A percentile compares a stretch with the other conserved stretches of the same genome.
Conservation (phyloP, 495 filamentous ascomycete species). For the Penicillium cosmopolitanum region DNA sequence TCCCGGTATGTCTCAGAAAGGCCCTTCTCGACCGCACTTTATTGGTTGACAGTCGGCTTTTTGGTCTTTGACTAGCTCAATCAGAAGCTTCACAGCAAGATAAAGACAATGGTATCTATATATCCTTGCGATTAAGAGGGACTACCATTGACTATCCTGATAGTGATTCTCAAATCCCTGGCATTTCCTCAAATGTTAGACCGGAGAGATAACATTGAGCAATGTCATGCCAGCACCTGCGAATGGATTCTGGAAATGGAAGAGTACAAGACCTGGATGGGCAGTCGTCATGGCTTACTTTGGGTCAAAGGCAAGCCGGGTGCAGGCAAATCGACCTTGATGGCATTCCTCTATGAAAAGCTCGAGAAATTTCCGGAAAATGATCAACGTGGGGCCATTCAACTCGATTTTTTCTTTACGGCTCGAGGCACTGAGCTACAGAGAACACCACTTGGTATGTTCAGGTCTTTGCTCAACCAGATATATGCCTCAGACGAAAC, state of each 20-base stretch:
- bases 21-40: too few relatives aligned
- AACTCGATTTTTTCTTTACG: not conserved
- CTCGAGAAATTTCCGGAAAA: not conserved
- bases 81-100: not conserved
- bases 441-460: not conserved
- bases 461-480: not conserved
- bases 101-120: not conserved
- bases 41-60: too few relatives aligned
- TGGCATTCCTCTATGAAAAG: constrained; percentile 24
- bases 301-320: constrained; percentile 56
- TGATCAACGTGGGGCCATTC: not conserved
- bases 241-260: not conserved
- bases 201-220: constrained; percentile 14
- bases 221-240: constrained; percentile 34
- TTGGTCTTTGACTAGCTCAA: not conserved
- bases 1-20: not conserved
- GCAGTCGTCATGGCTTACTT: constrained; percentile 27
- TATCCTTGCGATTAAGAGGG: not conserved
- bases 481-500: not conserved
- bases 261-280: constrained; percentile 25
- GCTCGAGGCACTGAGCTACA: not conserved
- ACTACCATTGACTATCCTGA: not conserved
- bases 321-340: constrained; percentile 51
- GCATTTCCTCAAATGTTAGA: constrained; percentile 14
- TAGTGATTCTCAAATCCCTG: constrained; percentile 6